Evolutionary conservation across 1,284 basidiomycete genomes (phyloP), one percentile per base, ranked within the genome.

Genomic region (Malassezia brasiliensis): DNA sequence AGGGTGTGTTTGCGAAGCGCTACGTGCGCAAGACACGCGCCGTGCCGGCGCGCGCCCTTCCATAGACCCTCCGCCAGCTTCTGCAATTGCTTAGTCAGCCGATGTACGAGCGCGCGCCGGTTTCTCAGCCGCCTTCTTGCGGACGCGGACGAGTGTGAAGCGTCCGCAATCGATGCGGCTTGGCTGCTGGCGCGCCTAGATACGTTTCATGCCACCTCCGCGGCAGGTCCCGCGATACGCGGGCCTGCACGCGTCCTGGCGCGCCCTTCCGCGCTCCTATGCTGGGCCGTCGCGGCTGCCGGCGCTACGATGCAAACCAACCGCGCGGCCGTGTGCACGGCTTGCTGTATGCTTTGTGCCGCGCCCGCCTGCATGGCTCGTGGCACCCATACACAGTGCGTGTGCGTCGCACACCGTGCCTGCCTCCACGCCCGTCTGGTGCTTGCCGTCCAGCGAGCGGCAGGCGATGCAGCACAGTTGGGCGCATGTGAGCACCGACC

Each of bases 1-100:
- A 71, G 55, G 70, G 70, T 25, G 59, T 58, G 2, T 72, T 68
- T 50, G 70, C 70, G 2, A 68, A 65, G 59, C 57, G 69, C 37
- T 42, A 52, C 19, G 36, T 42, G 28, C 55, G 55, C 19, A 25
- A 7, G 17, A 17, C 39, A 20, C 37, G 37, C 15, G 20, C 39
- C 3, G 25, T 28, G 25, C 25, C 25, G 25, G 39, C 39, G 4
- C 39, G 32, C 10, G 3, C 11, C 20, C 20, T 40, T 2, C 9
- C 20, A 17, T 17, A 40, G 9, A 10, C 9, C 7, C 36, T 15
- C 5, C 5, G 36, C 36, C 6, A 7, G 14, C 36, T n/a, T 15
- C 36, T 14, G 36, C 36, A 37, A 7, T 20, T 5, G 25, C 8
- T 45, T 45, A 45, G 42, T 45, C 42, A 45, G 25, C 42, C 11